phyloP scores from a whole-genome alignment of 176 grass and related monocot species.

The Aegilops tauschii region DNA sequence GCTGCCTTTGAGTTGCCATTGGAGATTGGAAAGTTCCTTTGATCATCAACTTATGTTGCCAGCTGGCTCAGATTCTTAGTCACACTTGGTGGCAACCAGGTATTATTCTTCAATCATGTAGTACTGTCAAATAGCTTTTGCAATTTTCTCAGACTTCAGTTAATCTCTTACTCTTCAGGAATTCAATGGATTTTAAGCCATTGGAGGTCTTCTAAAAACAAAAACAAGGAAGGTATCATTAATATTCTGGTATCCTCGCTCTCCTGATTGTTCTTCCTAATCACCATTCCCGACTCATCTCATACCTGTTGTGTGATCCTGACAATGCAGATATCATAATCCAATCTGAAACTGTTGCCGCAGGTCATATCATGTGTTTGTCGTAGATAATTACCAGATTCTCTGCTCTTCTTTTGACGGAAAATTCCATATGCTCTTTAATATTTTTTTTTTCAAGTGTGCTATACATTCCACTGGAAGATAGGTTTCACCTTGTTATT shows the following conservation, averaged over 20 bases:
- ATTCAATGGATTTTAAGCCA: conserved; percentile 19
- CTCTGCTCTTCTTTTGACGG: background rate
- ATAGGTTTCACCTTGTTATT: conserved; percentile 5
- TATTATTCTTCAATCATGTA: conserved; percentile 25
- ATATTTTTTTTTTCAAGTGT: conserved; percentile 10
- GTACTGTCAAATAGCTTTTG: background rate
- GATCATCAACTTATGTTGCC: conserved; percentile 2
- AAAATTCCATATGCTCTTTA: background rate
- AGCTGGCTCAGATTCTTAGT: conserved; percentile 1
- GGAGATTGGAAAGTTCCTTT: background rate
- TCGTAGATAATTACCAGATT: background rate
- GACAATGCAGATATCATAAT: background rate
- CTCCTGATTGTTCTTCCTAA: conserved; percentile 5
- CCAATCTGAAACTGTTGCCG: background rate
- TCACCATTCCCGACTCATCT: background rate
- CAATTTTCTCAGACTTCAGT: background rate
- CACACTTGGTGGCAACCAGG: conserved; percentile 26
- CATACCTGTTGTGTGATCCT: background rate
- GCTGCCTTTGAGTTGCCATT: background rate
- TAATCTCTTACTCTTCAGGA: conserved; percentile 17
- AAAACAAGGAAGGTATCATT: background rate
- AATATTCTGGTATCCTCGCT: background rate
- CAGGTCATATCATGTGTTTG: background rate
- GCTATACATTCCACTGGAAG: background rate
- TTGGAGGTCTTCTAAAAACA: background rate